These are phyloP conservation scores for Leucoagaricus sp. DNA, from an alignment of 1,284 basidiomycete species.

Conservation along the genomic window DNA sequence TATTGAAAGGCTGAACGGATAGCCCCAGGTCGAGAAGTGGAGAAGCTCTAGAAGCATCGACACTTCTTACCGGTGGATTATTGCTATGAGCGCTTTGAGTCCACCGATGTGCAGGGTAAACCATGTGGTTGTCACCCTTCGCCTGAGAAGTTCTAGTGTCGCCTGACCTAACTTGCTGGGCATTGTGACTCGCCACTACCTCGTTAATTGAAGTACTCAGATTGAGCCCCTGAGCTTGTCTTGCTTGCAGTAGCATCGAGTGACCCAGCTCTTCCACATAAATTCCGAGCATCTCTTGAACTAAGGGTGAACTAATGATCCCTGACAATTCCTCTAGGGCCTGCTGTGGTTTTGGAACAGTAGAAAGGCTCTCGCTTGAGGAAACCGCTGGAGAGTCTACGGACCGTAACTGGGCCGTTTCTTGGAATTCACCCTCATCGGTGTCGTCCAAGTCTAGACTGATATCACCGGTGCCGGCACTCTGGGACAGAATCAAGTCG, in stretches of 20 bases:
- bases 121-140: conserved; percentile 17
- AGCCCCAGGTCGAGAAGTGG: background rate
- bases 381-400: background rate
- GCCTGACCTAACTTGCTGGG: conserved; percentile 22
- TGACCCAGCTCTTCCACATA: background rate
- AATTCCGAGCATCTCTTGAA: background rate
- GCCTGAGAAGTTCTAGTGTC: conserved; percentile 23
- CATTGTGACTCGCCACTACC: background rate
- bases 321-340: background rate
- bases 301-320: background rate
- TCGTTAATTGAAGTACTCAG: background rate
- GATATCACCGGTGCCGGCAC: background rate
- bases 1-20: too few relatives aligned
- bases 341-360: background rate
- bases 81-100: background rate
- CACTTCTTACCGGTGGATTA: background rate
- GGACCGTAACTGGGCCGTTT: background rate
- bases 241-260: background rate
- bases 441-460: background rate
- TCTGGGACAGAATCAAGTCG: background rate
- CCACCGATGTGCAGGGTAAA: background rate
- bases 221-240: background rate
- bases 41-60: background rate
- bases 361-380: background rate
- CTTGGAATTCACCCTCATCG: background rate